Percentiles rank a stretch among this genome's conserved stretches.
phyloP scores from a whole-genome alignment of 495 filamentous ascomycete species.

The Podospora pseudocomata region DNA sequence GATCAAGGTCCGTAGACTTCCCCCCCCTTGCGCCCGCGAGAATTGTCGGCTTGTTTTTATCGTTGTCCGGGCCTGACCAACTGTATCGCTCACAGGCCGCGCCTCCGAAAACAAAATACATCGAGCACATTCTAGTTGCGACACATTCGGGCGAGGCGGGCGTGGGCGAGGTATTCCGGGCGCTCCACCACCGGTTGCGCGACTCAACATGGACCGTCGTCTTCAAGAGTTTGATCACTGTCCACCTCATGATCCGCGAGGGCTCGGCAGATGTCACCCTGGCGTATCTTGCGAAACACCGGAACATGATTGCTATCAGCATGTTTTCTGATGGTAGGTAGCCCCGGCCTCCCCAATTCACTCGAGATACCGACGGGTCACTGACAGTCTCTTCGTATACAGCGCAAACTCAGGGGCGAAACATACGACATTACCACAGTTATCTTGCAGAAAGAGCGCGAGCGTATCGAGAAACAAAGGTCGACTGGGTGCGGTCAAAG shows the following conservation, averaged over 20 bases:
- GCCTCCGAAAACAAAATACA: constrained; percentile 98
- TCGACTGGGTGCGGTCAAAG: constrained; percentile 84
- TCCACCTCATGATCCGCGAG: constrained; percentile 96
- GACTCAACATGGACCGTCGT: constrained; percentile 97
- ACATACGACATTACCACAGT: constrained; percentile 85
- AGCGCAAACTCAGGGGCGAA: constrained; percentile 95
- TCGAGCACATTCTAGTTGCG: constrained; percentile 94
- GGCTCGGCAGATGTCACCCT: constrained; percentile 87
- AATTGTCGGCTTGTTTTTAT: background rate
- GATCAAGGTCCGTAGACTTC: constrained; percentile 66
- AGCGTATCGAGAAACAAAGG: constrained; percentile 76
- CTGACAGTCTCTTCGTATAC: background rate
- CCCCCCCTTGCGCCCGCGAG: background rate
- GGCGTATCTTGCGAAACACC: constrained; percentile 76
- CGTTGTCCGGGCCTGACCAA: constrained; percentile 13
- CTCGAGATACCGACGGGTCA: constrained; percentile 13
- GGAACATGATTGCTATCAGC: constrained; percentile 79
- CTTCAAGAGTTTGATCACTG: constrained; percentile 92
- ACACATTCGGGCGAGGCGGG: constrained; percentile 94
- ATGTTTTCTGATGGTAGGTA: constrained; percentile 86
- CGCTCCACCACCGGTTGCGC: constrained; percentile 78
- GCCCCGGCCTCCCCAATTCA: background rate
- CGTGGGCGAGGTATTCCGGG: constrained; percentile 92
- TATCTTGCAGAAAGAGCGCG: constrained; percentile 81
- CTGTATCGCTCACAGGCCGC: constrained; percentile 60